Evolutionary conservation across 1,284 basidiomycete genomes (phyloP).

Genomic region (Irpex sp.): DNA sequence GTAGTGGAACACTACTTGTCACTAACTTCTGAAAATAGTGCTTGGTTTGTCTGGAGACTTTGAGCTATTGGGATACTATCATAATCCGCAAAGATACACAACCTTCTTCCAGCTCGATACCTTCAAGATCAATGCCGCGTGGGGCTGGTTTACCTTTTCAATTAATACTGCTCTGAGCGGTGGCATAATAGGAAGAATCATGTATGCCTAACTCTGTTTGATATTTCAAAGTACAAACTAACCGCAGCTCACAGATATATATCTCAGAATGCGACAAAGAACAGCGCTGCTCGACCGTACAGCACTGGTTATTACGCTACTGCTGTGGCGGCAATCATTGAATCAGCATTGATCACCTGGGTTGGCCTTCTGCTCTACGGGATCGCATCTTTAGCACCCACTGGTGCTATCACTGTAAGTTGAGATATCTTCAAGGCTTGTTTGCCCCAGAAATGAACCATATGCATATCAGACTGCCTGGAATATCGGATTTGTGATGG

Average conservation of each 20-base stretch:
- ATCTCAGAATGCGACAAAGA: neutral
- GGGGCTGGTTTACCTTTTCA: constrained; percentile 24
- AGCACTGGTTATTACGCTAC: constrained; percentile 6
- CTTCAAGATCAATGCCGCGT: constrained; percentile 20
- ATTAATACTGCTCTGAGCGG: constrained; percentile 21
- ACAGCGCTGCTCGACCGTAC: neutral
- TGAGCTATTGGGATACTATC: constrained; percentile 17
- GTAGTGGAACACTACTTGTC: neutral
- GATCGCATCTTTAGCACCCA: constrained; percentile 19
- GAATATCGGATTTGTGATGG: constrained; percentile 8
- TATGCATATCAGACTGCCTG: neutral
- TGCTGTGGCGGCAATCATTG: constrained; percentile 17
- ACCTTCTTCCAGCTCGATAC: constrained; percentile 16
- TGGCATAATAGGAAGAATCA: constrained; percentile 18
- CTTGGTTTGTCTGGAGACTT: constrained; percentile 22
- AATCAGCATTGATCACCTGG: constrained; percentile 23
- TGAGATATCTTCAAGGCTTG: neutral
- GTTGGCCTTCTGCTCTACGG: constrained; percentile 22
- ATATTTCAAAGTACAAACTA: neutral
- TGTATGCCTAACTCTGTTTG: constrained; percentile 11
- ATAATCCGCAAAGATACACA: constrained; percentile 16
- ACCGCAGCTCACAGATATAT: neutral
- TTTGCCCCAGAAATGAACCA: neutral
- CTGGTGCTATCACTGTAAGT: constrained; percentile 17
- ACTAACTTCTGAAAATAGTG: constrained; percentile 7